phyloP scores from a whole-genome alignment of 2,329 filamentous ascomycete genomes.

The Periglandula ipomoeae region DNA sequence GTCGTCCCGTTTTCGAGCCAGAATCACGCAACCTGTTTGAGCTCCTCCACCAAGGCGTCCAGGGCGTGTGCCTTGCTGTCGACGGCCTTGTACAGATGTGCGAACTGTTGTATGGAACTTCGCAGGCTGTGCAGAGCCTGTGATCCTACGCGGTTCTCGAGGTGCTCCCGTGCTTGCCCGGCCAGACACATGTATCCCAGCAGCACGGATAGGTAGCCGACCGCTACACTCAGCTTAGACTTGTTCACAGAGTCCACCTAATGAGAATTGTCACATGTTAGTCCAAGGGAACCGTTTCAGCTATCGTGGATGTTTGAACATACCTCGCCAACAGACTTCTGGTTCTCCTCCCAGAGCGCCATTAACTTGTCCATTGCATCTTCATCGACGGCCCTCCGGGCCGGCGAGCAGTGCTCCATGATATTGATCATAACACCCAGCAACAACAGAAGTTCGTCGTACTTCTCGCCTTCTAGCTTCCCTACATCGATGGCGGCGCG shows the following conservation, averaged over 20 bases:
- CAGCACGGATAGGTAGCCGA: slow-evolving; percentile 78
- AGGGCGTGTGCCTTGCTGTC: slow-evolving; percentile 33
- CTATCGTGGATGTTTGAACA: slow-evolving; percentile 19
- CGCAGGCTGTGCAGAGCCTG: slow-evolving; percentile 37
- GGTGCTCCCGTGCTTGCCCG: slow-evolving; percentile 31
- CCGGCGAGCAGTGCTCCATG: slow-evolving; percentile 62
- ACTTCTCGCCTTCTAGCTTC: slow-evolving; percentile 37
- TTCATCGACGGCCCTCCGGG: slow-evolving; percentile 33
- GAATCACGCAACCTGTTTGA: slow-evolving; percentile 14
- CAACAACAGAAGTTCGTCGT: slow-evolving; percentile 68
- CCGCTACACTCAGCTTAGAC: slow-evolving; percentile 69
- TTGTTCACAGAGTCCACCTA: slow-evolving; percentile 66
- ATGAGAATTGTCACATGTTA: neutral
- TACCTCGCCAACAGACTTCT: slow-evolving; percentile 60
- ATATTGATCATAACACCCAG: slow-evolving; percentile 83
- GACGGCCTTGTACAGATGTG: slow-evolving; percentile 39
- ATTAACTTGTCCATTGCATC: slow-evolving; percentile 50
- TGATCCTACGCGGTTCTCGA: slow-evolving; percentile 32
- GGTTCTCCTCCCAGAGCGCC: slow-evolving; percentile 57
- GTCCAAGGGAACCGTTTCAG: neutral
- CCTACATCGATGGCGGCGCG: slow-evolving; percentile 38
- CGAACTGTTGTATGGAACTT: slow-evolving; percentile 46
- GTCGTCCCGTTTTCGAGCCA: neutral
- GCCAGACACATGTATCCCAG: slow-evolving; percentile 70
- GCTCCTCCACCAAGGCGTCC: slow-evolving; percentile 28